Base-by-base conservation (phyloP, 805 yeast species). In the Gaillardinia entomophila region DNA sequence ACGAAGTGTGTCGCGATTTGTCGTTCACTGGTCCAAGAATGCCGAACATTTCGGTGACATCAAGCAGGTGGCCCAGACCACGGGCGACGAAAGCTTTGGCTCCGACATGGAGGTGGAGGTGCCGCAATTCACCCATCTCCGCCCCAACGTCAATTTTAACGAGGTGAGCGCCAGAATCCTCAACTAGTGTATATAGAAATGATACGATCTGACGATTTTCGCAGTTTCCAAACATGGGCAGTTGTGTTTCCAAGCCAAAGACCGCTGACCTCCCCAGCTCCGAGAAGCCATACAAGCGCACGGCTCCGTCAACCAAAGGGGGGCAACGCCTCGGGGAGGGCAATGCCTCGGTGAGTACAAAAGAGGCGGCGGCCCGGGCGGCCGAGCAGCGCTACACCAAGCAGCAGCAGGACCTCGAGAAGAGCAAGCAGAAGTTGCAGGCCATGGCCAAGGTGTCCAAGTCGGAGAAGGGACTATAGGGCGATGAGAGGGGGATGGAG, bases 311-410 rank as follows among this genome's bases (percentile, higher is more conserved):
- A 32, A 26, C 22, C 13, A 27, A 22, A 24, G 25, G 17, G 33
- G 32, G 6, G 22, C 12, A 31, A 28, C 29, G 30, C 19, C 5
- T n/a, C 24, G 20, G 29, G 16, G 12, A 28, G 24, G 7, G 11
- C 29, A 25, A 12, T 4, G 14, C 31, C 15, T 16, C 15, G 13
- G 32, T 29, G 24, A 32, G 41, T 14, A 43, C 58, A 13, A 47
- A 42, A 30, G 57, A 46, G 14, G 68, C 68, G 2, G 66, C 56
- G 2, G 71, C 68, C 4, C 42, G 38, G 26, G 72, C 72, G 5
- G 71, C 71, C 2, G 64, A 65, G 33, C 48, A 41, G 23, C 40
- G 72, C 28, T 56, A 38, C 37, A 39, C 51, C 19, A 49, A 45
- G 27, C 56, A 51, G 16, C 60, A 60, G 32, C 51, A 50, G 16